Percentiles rank a stretch among this genome's conserved stretches.
Conservation (phyloP, 495 filamentous ascomycete species). For the Penicillium coprophilum region DNA sequence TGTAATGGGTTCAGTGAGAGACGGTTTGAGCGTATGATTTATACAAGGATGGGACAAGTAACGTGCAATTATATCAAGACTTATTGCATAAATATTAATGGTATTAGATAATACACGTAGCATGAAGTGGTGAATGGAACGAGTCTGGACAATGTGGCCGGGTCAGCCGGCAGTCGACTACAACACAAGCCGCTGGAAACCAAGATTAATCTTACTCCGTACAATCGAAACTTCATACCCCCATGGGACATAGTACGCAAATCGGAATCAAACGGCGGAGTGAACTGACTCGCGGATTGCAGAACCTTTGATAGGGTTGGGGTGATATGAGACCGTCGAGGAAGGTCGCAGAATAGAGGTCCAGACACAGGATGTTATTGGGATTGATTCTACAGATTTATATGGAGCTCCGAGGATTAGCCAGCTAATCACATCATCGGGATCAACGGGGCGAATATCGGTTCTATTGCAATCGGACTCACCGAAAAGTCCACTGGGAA, state of each 20-base stretch:
- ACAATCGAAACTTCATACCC: neutral
- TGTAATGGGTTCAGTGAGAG: neutral
- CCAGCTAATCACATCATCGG: slow-evolving; percentile 1
- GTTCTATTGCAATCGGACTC: neutral
- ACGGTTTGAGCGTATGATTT: neutral
- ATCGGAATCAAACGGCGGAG: neutral
- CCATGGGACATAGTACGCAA: neutral
- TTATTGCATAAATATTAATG: neutral
- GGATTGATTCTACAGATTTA: neutral
- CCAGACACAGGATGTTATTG: slow-evolving; percentile 5
- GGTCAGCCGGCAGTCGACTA: neutral
- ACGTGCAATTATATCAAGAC: too few relatives aligned
- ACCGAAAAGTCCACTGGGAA: neutral
- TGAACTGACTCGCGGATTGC: neutral
- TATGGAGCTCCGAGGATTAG: neutral
- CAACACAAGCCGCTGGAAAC: neutral
- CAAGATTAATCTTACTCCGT: neutral
- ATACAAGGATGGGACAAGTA: neutral
- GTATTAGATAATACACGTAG: neutral
- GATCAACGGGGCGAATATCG: neutral
- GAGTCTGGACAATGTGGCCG: neutral
- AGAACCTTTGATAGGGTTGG: neutral
- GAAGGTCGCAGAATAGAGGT: neutral
- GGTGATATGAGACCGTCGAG: neutral
- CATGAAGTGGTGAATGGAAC: neutral